Percentiles rank a stretch among this genome's conserved stretches.
Evolutionary conservation across 73 alveolate species (phyloP).

Genomic region (Loxodes magnus): DNA sequence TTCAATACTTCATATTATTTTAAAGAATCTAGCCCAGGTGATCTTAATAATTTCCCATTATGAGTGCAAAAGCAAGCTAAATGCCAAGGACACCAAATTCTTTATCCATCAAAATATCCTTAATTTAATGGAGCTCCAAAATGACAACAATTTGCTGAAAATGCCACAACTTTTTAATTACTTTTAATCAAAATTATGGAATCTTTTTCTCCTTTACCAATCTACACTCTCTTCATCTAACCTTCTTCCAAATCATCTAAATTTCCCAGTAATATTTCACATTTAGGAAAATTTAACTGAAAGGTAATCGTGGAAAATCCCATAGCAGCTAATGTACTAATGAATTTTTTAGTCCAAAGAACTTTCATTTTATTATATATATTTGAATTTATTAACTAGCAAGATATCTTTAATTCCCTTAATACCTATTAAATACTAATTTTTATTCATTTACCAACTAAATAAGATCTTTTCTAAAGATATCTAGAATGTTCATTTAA

Average conservation of each 20-base stretch:
- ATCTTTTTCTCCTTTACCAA: conserved; percentile 37
- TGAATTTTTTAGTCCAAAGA: too few relatives aligned
- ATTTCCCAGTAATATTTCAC: too few relatives aligned
- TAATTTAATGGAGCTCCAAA: conserved; percentile 69
- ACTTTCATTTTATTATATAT: too few relatives aligned
- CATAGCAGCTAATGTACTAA: too few relatives aligned
- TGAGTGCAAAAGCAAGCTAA: conserved; percentile 69
- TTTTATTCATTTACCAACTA: too few relatives aligned
- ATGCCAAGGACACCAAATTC: conserved; percentile 84
- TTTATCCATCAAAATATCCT: conserved; percentile 62
- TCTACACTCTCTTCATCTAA: conserved; percentile 26
- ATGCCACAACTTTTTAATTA: conserved; percentile 24
- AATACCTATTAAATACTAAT: too few relatives aligned
- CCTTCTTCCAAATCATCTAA: conserved; percentile 33
- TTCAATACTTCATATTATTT: conserved; percentile 55
- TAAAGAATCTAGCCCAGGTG: conserved; percentile 75
- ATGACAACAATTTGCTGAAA: conserved; percentile 63
- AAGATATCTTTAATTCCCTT: too few relatives aligned
- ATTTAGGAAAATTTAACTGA: too few relatives aligned
- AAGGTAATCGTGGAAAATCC: too few relatives aligned
- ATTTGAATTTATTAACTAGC: too few relatives aligned
- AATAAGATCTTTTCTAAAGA: too few relatives aligned
- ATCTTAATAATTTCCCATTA: conserved; percentile 63
- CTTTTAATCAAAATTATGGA: conserved; percentile 29
- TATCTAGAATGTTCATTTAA: too few relatives aligned